Base-by-base conservation (phyloP, 495 filamentous ascomycete genomes). In the Elasticomyces elasticus region DNA sequence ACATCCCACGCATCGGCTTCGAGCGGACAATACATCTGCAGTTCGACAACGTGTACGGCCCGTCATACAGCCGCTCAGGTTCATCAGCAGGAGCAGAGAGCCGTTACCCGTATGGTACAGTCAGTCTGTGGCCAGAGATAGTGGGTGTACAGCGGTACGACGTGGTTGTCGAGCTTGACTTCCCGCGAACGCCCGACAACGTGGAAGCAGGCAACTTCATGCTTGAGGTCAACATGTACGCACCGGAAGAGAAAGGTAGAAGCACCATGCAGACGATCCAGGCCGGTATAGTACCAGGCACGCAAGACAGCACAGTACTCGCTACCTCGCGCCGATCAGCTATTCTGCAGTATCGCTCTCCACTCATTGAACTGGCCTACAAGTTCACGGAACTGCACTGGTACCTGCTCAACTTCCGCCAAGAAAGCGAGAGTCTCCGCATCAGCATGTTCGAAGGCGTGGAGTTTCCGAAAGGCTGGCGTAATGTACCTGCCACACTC, bases 181-280 rank as follows among this genome's bases (percentile, higher is more conserved):
- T 89, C 3, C 85, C 85, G 3, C 72, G 76, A 15, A 81, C 79
- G 4, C 79, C 75, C 0, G 37, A 64, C 1, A 88, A 87, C 64
- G 63, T 79, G 19, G 71, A 66, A 7, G 69, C 66, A 25, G 92
- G 91, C 20, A 96, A 96, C 69, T 97, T 97, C 75, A 97, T 97
- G 90, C 71, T 95, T 13, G 81, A 87, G 1, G 66, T 67, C 35
- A 60, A 64, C 13, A 65, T 66, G 47, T 49, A 31, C 28, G 54
- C 53, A 5, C 33, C 52, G 19, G 20, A 43, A 28, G 48, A 48
- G 43, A 53, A 52, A 31, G 48, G 41, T 15, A 26, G 31, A 19
- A 42, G 41, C 17, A 19, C 49, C 13, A 30, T 51, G n/a, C 53
- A 61, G 9, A 49, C 33, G 4, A 24, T 61, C 22, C 57, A 61